These are phyloP conservation scores for Xylariomycetidae sp. DNA, from an alignment of 2,329 filamentous ascomycete genomes.

Conservation along the genomic window DNA sequence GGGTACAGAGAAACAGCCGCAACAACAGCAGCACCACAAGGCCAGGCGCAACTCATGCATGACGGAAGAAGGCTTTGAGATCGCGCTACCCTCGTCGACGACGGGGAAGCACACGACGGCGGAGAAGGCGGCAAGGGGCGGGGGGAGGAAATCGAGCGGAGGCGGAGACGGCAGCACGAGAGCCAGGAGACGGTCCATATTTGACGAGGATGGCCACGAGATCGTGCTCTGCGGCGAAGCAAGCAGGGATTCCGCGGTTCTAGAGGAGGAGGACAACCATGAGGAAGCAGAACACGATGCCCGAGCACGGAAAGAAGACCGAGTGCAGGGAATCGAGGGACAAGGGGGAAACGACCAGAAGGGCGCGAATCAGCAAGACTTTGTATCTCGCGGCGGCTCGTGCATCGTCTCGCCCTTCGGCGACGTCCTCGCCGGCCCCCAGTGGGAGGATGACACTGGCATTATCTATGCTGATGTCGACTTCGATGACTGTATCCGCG, in stretches of 20 bases:
- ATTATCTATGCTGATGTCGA: slow-evolving; percentile 67
- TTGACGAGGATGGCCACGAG: slow-evolving; percentile 50
- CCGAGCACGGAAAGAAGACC: no score
- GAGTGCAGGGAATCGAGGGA: no score
- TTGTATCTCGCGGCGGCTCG: slow-evolving; percentile 69
- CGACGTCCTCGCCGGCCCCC: slow-evolving; percentile 70
- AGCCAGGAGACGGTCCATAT: slow-evolving; percentile 28
- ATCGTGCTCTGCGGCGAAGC: slow-evolving; percentile 45
- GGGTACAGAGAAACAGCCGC: not conserved
- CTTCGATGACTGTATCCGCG: slow-evolving; percentile 80
- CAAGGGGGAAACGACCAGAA: no score
- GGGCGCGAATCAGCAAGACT: no score
- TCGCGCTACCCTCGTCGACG: slow-evolving; percentile 33
- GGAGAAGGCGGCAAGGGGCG: slow-evolving; percentile 9
- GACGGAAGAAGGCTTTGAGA: slow-evolving; percentile 42
- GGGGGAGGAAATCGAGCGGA: slow-evolving; percentile 28
- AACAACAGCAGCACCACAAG: not conserved
- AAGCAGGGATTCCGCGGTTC: not conserved
- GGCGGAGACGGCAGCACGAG: slow-evolving; percentile 8
- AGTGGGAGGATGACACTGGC: slow-evolving; percentile 72
- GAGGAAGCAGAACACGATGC: no score
- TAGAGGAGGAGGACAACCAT: no score
- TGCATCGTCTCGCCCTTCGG: slow-evolving; percentile 76
- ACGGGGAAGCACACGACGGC: slow-evolving; percentile 5
- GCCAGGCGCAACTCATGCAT: slow-evolving; percentile 34